Base-by-base conservation (phyloP, 1,284 basidiomycete genomes). In the Entoloma clypeatum region DNA sequence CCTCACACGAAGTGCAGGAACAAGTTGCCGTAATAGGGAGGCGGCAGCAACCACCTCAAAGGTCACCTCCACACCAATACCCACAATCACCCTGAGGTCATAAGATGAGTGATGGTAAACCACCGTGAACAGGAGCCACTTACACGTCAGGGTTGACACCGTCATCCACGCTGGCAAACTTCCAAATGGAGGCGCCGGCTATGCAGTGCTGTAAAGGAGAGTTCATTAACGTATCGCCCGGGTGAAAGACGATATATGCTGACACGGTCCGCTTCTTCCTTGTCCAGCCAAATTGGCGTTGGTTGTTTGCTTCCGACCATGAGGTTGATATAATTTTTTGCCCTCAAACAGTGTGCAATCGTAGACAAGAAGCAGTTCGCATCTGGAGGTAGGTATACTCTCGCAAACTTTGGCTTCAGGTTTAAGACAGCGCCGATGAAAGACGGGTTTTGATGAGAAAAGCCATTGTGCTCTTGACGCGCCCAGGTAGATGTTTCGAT, bases 331-430 rank as follows among this genome's bases (percentile, higher is more conserved):
- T 91, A 92, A 64, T 91, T 85, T 69, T 86, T 88, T 21, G 87
- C 80, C 34, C 83, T 67, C 48, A 94, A 61, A 53, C 86, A 91
- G 63, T 94, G 92, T 3, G 84, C 77, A 43, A 92, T 72, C 16
- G 82, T 85, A 29, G 82, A 86, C 44, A 92, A 64, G 64, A 85
- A 81, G 53, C 85, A 86, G 62, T 94, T 93, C 24, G 86, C 84
- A 58, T 94, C 92, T n/a, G 90, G 86, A 0, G 92, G 90, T 24
- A 94, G 71, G 61, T 93, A 94, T 27, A 94, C 85, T 10, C 92
- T 77, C 1, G 85, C 86, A 35, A 84, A 71, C 31, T 69, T 65
- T 11, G 85, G 74, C 49, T 91, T 91, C 45, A 93, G 64, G 51
- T 81, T 79, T 45, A 93, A 75, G 23, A 95, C 74, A 1, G 81